These are phyloP conservation scores for Colletotrichum phormii DNA, from an alignment of 2,329 filamentous ascomycete species.

Conservation along the genomic window DNA sequence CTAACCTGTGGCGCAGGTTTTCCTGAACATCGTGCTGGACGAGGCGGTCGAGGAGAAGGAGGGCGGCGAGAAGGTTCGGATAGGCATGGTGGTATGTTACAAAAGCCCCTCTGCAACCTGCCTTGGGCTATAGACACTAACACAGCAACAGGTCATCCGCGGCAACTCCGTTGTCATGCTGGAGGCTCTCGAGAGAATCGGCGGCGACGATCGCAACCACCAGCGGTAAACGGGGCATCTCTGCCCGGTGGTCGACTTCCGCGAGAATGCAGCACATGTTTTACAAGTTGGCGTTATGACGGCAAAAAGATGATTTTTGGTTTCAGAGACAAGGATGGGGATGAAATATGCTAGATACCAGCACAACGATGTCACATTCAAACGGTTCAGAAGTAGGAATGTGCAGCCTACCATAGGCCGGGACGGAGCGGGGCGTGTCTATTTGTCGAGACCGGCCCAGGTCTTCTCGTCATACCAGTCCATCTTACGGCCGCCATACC, in stretches of 20 bases:
- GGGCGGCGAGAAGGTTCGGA: conserved; percentile 86
- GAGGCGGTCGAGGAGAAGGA: conserved; percentile 96
- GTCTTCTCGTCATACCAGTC: conserved; percentile 60
- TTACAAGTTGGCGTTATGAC: conserved; percentile 34
- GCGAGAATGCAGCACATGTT: conserved; percentile 17
- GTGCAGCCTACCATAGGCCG: neutral
- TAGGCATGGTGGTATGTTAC: conserved; percentile 88
- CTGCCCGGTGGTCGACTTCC: conserved; percentile 10
- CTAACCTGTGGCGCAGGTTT: conserved; percentile 73
- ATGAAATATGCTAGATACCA: conserved; percentile 44
- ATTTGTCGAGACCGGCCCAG: conserved; percentile 43
- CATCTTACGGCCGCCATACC: conserved; percentile 59
- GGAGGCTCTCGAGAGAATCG: conserved; percentile 80
- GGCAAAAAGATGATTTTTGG: conserved; percentile 32
- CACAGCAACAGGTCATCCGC: conserved; percentile 79
- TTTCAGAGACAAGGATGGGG: conserved; percentile 24
- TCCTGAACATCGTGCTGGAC: conserved; percentile 97
- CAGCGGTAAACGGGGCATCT: conserved; percentile 37
- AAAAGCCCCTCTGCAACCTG: neutral
- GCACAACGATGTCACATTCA: conserved; percentile 39
- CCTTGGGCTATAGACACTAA: conserved; percentile 41
- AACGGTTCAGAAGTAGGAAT: conserved; percentile 10
- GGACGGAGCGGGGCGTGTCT: neutral
- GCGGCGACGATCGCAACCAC: conserved; percentile 65
- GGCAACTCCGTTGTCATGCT: conserved; percentile 99